Evolutionary conservation across 2,329 filamentous ascomycete genomes (phyloP), one percentile per base, ranked within the genome.

Genomic region (Amauroascus niger): DNA sequence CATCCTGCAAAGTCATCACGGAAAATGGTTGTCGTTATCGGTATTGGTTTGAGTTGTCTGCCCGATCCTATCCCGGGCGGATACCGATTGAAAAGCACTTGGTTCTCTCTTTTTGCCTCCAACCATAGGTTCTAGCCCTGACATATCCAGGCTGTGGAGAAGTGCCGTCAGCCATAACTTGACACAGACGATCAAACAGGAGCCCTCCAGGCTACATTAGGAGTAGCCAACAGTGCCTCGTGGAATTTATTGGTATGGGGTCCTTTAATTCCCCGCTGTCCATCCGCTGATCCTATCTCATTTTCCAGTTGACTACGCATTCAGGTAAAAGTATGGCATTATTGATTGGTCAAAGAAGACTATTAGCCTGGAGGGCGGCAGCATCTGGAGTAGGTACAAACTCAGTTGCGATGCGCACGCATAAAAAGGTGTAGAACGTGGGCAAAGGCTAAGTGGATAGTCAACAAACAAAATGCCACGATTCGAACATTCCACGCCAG

Each of bases 151-250:
- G 22, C n/a, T 41, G 50, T 52, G 50, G 50, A 46, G 41, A 37
- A 41, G 14, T 24, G 37, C 39, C 37, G 39, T 52, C 50, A 32
- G 20, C 41, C 32, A 43, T 39, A 28, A 14, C 46, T 41, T 52
- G 50, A 52, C 50, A 52, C 50, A 32, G 50, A 52, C 50, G 50
- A 52, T 52, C 50, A 52, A 52, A 52, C 50, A 52, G 50, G 50
- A 52, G 46, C 33, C 28, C 50, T 30, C 50, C 33, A 52, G 32
- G 11, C 40, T 46, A 52, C 14, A 37, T 46, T 40, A 13, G 50
- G 50, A 37, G 28, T 24, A 51, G 39, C 39, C 39, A 51, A 33
- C 37, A 51, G n/a, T 9, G 48, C 24, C 35, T 16, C 37, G 35
- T 24, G 33, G 47, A 28, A 28, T 49, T 43, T 6, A 51, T 51